Base-by-base conservation (phyloP, 2,329 filamentous ascomycete species). In the Penicillium oxalicum region DNA sequence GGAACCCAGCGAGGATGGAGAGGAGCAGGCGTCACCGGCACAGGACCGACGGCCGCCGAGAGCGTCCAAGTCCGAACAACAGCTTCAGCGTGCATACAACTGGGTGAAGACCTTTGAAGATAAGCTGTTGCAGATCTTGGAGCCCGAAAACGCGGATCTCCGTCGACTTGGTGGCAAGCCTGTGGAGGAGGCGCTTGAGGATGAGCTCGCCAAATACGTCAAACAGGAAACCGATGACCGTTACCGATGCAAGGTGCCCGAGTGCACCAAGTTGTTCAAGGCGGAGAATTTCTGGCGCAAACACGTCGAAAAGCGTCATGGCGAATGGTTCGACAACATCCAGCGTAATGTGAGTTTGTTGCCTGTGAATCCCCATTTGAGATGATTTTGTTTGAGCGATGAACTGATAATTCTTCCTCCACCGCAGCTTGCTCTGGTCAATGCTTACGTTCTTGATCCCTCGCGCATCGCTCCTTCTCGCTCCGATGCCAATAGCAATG, bases 31-130 rank as follows among this genome's bases (percentile, higher is more conserved):
- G 28, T 81, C 83, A 1, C 82, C 85, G 5, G 77, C 80, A 5
- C 80, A 79, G 5, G 87, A 93, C 52, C 87, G 87, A 62, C 90
- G 88, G 61, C 83, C 85, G 53, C 79, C 82, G 48, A 83, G 81
- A 50, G 77, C 83, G 12, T 83, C 78, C 44, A 95, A 95, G 73
- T 83, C 84, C 4, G 90, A 95, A 61, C 89, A 94, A 66, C 93
- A 97, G 66, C 81, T 97, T 11, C 87, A 94, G 62, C 86, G 91
- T 49, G 93, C 93, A 0, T 97, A 90, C 74, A 98, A 97, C 64
- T 98, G 94, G 93, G 94, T 98, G 51, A 94, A 87, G 74, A 97
- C 93, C 0, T 98, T 95, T 62, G 93, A 98, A 66, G 93, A 98
- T 64, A 98, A 98, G 73, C 79, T 98, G 44, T 76, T 88, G 65